Conservation (phyloP, 164 flowering plant species). For the Houttuynia cordata region DNA sequence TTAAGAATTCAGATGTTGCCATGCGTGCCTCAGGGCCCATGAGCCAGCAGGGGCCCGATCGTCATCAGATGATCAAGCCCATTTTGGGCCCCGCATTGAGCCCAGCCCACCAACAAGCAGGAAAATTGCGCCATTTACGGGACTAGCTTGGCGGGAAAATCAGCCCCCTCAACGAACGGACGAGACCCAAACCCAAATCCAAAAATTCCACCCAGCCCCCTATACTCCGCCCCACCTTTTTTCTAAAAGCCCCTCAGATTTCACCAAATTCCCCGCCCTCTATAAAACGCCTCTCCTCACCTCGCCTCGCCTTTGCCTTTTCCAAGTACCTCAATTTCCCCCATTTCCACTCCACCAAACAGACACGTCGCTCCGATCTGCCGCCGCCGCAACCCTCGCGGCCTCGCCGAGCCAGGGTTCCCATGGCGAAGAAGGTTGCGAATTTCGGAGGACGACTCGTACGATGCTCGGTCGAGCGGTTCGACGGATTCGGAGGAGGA, state of each 20-base stretch:
- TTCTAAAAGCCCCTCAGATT: no score
- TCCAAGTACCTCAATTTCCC: neutral
- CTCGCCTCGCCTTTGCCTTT: neutral
- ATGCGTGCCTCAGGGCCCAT: no score
- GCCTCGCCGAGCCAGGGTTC: neutral
- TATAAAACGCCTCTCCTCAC: neutral
- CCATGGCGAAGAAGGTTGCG: constrained; percentile 39
- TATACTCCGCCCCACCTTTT: no score
- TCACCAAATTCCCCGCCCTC: no score
- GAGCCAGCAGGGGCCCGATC: no score
- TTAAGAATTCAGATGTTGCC: no score
- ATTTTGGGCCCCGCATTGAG: neutral
- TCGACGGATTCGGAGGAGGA: constrained; percentile 49
- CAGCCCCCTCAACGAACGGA: neutral
- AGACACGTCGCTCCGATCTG: neutral
- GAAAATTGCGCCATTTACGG: neutral
- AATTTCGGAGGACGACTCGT: constrained; percentile 28
- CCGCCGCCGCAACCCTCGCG: neutral
- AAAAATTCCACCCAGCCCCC: no score
- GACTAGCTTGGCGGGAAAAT: neutral
- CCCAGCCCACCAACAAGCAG: neutral
- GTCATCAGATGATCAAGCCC: no score
- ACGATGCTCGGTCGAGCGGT: constrained; percentile 33
- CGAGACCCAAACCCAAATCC: neutral
- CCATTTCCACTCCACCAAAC: neutral